phyloP scores from a whole-genome alignment of 257 asterid species.

The Euphrasia confusa region DNA sequence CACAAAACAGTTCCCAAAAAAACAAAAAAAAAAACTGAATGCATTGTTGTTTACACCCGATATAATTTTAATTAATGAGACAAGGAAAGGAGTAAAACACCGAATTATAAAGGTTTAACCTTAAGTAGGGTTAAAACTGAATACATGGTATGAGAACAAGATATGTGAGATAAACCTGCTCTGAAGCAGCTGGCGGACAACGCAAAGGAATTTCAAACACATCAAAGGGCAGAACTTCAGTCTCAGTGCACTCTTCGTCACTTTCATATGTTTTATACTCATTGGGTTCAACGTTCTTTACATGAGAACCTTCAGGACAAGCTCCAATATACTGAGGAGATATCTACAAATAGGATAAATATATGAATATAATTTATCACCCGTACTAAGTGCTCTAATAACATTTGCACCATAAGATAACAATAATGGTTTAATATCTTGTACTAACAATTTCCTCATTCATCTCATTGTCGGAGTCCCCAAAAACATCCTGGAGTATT shows the following conservation, averaged over 20 bases:
- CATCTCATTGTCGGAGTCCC: constrained; percentile 65
- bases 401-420: constrained; percentile 16
- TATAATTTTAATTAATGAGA: too few species aligned
- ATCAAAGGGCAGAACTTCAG: constrained; percentile 38
- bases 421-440: constrained; percentile 18
- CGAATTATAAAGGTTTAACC: too few species aligned
- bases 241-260: constrained; percentile 37
- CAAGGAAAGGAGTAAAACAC: too few species aligned
- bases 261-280: constrained; percentile 36
- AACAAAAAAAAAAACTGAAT: too few species aligned
- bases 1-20: too few species aligned
- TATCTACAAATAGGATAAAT: constrained; percentile 27
- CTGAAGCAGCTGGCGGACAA: constrained; percentile 42
- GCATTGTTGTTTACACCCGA: too few species aligned
- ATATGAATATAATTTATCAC: not conserved
- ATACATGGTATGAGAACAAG: not conserved
- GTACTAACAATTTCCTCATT: constrained; percentile 44
- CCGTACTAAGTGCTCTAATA: constrained; percentile 4
- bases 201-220: constrained; percentile 58
- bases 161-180: constrained; percentile 31
- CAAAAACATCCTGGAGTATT: constrained; percentile 69
- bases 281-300: constrained; percentile 41
- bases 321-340: constrained; percentile 37
- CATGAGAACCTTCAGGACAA: constrained; percentile 34
- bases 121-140: too few species aligned